Evolutionary conservation across 345 rosid genomes (phyloP), one percentile per base, ranked within the genome.

Genomic region (Noccaea bulbosa): DNA sequence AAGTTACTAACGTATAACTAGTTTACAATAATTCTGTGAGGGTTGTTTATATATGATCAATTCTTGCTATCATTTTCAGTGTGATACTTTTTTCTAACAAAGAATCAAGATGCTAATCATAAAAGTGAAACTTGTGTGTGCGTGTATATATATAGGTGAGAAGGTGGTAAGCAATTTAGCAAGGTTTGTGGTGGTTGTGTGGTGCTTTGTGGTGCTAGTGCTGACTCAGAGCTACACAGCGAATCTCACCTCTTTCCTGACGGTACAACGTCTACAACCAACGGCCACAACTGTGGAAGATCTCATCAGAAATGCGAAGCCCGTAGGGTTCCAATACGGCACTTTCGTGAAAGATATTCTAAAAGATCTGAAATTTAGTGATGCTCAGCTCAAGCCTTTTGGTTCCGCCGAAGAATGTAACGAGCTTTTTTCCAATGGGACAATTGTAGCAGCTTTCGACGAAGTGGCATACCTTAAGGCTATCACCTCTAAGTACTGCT

Each of bases 171-270:
- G 81, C 74, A 79, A 74, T 50, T 79, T 73, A 38, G 60, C 81
- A 17, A 78, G 68, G 48, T 71, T 83, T 47, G 67, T 81, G 27
- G 77, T 80, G 53, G 7, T 53, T 2, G 64, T 81, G 15, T 83
- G 79, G 67, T 33, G 75, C 45, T 79, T 81, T 27, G 77, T 71
- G 12, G 62, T 81, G 27, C 67, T 81, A 5, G 56, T 83, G 14
- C 50, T 83, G 41, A 79, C 45, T 50, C 77, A 79, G 6, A 81
- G 81, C 55, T 81, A 83, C 45, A 74, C 77, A 11, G 83, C 83
- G 1, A 78, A 74, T 11, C 69, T 83, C 50, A 71, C 82, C 14
- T 80, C 82, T 10, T 60, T 78, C 73, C 35, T 83, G 22, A 83
- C 82, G 0, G 71, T 80, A n/a, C 77, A 70, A 24, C 75, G 67